Conservation (phyloP, 2,329 filamentous ascomycete species). For the Fusarium coicis region DNA sequence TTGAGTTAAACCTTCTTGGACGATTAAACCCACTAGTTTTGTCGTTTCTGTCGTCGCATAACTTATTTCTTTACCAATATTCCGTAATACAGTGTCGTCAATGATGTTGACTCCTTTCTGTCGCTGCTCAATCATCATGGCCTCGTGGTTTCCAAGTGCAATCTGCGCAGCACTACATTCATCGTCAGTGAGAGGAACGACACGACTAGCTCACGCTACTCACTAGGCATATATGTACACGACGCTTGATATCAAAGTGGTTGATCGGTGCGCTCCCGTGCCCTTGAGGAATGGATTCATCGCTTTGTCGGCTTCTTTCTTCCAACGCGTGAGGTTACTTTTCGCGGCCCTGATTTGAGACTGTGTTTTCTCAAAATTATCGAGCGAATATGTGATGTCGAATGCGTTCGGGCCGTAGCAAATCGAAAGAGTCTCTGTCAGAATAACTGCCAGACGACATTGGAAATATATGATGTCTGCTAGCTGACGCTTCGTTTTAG, state of each 20-base stretch:
- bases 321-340: neutral
- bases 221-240: slow-evolving; percentile 29
- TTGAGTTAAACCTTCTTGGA: slow-evolving; percentile 1
- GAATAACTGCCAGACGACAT: neutral
- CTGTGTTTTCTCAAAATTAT: slow-evolving; percentile 3
- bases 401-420: slow-evolving; percentile 12
- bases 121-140: slow-evolving; percentile 29
- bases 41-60: slow-evolving; percentile 10
- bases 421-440: slow-evolving; percentile 9
- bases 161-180: slow-evolving; percentile 18
- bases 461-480: neutral
- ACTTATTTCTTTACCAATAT: slow-evolving; percentile 9
- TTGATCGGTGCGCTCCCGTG: neutral
- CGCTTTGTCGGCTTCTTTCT: neutral
- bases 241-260: slow-evolving; percentile 18
- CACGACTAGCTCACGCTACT: fast-evolving
- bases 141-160: slow-evolving; percentile 9
- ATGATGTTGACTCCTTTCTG: slow-evolving; percentile 25
- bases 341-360: neutral
- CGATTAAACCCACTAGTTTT: slow-evolving; percentile 1
- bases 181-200: fast-evolving
- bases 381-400: slow-evolving; percentile 1
- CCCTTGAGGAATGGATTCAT: neutral
- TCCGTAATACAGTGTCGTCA: slow-evolving; percentile 2
- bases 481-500: neutral